Evolutionary conservation across 192 early-diverging fungal species (phyloP), one percentile per base, ranked within the genome.

Genomic region (Gigaspora rosea): DNA sequence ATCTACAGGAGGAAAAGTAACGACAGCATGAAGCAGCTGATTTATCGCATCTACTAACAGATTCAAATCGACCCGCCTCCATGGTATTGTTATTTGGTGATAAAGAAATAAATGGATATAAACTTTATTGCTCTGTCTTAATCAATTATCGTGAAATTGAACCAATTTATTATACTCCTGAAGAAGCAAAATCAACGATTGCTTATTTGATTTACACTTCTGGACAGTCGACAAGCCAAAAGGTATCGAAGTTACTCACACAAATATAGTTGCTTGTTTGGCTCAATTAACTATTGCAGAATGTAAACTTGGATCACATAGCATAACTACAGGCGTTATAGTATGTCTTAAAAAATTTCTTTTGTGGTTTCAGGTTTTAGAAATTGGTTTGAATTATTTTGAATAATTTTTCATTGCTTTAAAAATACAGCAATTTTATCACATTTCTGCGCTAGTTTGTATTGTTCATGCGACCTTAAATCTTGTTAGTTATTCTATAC

Each of bases 201-300:
- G 91, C 91, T 16, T 90, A 90, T 73, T 80, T 94, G n/a, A 92
- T 89, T 78, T 95, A 92, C 80, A 89, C 86, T 32, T 88, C 87
- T 33, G 88, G 87, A 12, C 88, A 32, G 88, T 85, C 3, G 90
- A 92, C 15, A 85, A 78, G 68, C 90, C 92, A 48, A 98, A 98
- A 80, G 95, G 94, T 76, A 94, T 97, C 15, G 84, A 87, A 63
- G 88, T 92, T 4, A 95, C 91, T 47, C 94, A 96, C 71, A 75
- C 79, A 13, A 96, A 95, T 83, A 88, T 96, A 78, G 91, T 94
- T 10, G 85, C 94, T 51, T 95, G 95, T 75, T 81, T 90, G 16
- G n/a, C 83, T 48, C 90, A 94, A 73, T 81, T 88, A 46, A 73
- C 77, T 9, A 68, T 75, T 16, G 73, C 88, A 64, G 89, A 92